Percentiles rank a stretch among this genome's conserved stretches.
Evolutionary conservation across 345 rosid species (phyloP).

Genomic region (Murraya koenigii): DNA sequence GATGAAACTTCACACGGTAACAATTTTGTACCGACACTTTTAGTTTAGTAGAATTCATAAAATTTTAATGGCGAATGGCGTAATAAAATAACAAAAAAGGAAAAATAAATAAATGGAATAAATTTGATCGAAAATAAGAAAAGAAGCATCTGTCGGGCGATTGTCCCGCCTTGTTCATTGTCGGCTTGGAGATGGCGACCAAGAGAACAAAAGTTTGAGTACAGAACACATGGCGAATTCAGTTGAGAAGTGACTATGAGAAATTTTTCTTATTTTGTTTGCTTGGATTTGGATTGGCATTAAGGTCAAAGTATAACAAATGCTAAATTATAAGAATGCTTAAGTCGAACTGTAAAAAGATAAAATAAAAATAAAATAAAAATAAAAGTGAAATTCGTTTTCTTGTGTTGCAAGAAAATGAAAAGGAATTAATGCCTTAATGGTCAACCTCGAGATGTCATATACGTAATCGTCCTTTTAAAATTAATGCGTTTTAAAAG

Average conservation of each 20-base stretch:
- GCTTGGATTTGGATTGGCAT: not conserved
- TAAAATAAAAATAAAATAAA: too few species aligned
- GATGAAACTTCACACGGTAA: too few species aligned
- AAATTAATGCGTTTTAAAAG: not conserved
- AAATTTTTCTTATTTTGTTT: not conserved
- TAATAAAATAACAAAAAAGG: too few species aligned
- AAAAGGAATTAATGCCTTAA: not conserved
- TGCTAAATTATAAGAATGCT: too few species aligned
- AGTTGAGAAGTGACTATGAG: not conserved
- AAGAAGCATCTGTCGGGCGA: not conserved
- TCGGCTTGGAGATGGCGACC: not conserved
- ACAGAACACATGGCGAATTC: not conserved
- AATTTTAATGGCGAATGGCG: too few species aligned
- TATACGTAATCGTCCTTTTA: not conserved
- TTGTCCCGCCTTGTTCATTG: not conserved
- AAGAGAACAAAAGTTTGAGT: not conserved
- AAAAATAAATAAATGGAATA: not conserved
- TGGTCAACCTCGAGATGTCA: not conserved
- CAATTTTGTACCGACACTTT: too few species aligned
- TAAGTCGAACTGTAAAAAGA: not conserved
- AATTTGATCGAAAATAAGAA: not conserved
- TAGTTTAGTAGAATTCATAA: too few species aligned
- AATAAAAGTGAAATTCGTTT: not conserved
- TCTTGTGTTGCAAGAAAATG: not conserved
- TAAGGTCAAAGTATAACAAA: not conserved